Conservation (phyloP, 306 rosid species). For the Myrica gale region DNA sequence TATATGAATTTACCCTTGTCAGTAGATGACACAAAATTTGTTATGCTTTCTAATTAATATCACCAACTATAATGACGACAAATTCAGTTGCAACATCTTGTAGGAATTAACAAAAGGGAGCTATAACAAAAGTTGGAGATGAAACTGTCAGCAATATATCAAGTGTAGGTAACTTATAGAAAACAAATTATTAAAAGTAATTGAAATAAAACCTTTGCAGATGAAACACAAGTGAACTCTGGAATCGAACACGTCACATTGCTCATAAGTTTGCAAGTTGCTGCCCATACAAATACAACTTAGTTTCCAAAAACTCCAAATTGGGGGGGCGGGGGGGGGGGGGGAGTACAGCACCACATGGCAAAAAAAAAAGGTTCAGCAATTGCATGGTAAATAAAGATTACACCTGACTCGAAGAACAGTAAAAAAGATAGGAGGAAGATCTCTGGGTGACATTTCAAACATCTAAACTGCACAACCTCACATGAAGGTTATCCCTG, state of each 20-base stretch:
- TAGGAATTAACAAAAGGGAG: neutral
- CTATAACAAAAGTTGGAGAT: neutral
- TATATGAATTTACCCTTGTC: no score
- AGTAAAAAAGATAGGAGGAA: neutral
- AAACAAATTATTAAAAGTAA: constrained; percentile 32
- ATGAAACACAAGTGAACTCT: constrained; percentile 88
- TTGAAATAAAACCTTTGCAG: constrained; percentile 75
- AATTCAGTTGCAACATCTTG: neutral
- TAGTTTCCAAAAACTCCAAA: neutral
- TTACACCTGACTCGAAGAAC: neutral
- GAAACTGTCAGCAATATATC: neutral
- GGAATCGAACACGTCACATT: constrained; percentile 77
- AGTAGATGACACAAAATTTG: neutral
- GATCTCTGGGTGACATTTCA: neutral
- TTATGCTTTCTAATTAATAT: constrained; percentile 1
- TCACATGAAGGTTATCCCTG: neutral
- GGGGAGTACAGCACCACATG: neutral
- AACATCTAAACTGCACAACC: neutral
- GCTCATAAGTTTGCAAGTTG: constrained; percentile 84
- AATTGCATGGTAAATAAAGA: neutral
- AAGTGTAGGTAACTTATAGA: neutral
- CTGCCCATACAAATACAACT: constrained; percentile 45
- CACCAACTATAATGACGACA: neutral
- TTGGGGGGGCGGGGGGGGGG: no score
- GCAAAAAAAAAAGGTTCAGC: neutral